phyloP scores from a whole-genome alignment of 495 filamentous ascomycete genomes.

The Neurospora tetraspora region DNA sequence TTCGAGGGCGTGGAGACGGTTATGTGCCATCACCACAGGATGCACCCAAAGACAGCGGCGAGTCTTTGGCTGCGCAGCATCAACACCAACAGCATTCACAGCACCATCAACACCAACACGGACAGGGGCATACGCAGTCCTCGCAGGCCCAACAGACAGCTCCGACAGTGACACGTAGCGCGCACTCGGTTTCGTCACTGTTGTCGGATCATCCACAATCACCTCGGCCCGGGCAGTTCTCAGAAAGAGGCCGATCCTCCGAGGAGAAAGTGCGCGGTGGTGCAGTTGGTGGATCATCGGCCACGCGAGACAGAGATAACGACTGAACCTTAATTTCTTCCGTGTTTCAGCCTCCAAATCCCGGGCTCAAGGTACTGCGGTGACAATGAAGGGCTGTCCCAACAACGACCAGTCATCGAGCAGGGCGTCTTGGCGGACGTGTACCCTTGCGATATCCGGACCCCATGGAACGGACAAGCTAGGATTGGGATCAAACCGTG shows the following conservation, averaged over 20 bases:
- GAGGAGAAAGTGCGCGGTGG: constrained; percentile 23
- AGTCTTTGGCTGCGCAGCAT: constrained; percentile 5
- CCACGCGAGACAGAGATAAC: constrained; percentile 25
- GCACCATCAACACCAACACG: constrained; percentile 5
- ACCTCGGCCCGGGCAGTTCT: constrained; percentile 18
- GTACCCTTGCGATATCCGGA: background rate
- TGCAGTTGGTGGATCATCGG: constrained; percentile 21
- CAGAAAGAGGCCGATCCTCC: constrained; percentile 11
- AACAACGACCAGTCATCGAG: background rate
- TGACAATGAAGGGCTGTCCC: background rate
- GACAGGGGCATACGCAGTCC: constrained; percentile 6
- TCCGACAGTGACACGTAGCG: constrained; percentile 18
- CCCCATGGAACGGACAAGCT: background rate
- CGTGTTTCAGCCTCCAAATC: constrained; percentile 27
- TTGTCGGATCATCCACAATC: constrained; percentile 34
- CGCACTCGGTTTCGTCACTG: constrained; percentile 39
- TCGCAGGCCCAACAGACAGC: constrained; percentile 8
- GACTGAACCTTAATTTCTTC: constrained; percentile 30
- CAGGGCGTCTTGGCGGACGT: background rate
- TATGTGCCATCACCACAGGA: constrained; percentile 28
- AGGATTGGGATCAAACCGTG: background rate
- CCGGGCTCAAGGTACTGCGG: constrained; percentile 7
- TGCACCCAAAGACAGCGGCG: constrained; percentile 18
- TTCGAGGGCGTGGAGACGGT: constrained; percentile 26
- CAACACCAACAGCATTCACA: background rate